These are phyloP conservation scores for Acrocalymma vagum DNA, from an alignment of 2,329 filamentous ascomycete genomes.

Conservation along the genomic window DNA sequence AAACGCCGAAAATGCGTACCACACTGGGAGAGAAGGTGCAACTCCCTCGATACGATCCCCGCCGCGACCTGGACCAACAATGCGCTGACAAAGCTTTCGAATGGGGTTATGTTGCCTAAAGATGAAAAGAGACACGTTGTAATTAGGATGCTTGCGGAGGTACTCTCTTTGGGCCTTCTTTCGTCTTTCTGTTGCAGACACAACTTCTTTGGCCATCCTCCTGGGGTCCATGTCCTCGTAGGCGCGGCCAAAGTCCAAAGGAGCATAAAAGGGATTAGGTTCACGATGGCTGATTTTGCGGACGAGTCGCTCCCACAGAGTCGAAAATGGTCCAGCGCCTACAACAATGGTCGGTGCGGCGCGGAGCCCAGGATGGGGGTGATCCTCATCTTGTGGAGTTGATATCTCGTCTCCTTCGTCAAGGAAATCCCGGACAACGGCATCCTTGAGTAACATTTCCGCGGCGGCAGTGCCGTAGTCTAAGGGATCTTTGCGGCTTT, in stretches of 20 bases:
- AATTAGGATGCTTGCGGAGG: constrained; percentile 82
- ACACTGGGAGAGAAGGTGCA: constrained; percentile 85
- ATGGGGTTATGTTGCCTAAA: constrained; percentile 82
- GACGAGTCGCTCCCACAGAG: constrained; percentile 68
- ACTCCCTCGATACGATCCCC: constrained; percentile 87
- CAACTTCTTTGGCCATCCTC: constrained; percentile 88
- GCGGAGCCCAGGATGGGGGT: constrained; percentile 46
- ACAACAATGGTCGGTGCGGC: constrained; percentile 54
- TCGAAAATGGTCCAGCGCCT: constrained; percentile 67
- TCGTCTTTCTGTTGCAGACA: constrained; percentile 81
- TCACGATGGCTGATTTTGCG: constrained; percentile 70
- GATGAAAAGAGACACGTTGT: constrained; percentile 91
- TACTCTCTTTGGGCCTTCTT: constrained; percentile 93
- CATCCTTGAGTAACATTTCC: constrained; percentile 96
- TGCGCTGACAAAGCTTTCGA: constrained; percentile 82
- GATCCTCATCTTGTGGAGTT: constrained; percentile 34
- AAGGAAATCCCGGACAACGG: constrained; percentile 92
- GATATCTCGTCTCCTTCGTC: constrained; percentile 69
- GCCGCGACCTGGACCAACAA: constrained; percentile 92
- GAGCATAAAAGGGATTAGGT: constrained; percentile 95
- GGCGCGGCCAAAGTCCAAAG: constrained; percentile 72
- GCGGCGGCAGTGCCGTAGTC: constrained; percentile 92
- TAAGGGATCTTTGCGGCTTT: constrained; percentile 78
- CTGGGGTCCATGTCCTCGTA: constrained; percentile 85
- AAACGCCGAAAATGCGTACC: constrained; percentile 93